Percentiles rank a stretch among this genome's conserved stretches.
Conservation (phyloP, 495 filamentous ascomycete species). For the Oleoguttula mirabilis region DNA sequence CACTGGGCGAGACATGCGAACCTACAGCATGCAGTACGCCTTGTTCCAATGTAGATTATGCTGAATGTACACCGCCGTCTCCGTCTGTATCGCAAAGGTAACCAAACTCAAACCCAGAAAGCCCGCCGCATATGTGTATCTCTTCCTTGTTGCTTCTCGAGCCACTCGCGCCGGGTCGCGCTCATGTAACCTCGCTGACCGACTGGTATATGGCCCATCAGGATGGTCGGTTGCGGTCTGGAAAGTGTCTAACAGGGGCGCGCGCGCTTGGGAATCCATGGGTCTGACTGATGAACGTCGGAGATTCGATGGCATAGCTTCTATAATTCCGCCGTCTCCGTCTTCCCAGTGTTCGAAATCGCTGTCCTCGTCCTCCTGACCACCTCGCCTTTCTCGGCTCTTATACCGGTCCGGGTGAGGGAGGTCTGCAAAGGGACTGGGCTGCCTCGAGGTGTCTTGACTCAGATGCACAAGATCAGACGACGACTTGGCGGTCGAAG, state of each 20-base stretch:
- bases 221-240: no score
- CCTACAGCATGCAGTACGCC: conserved; percentile 93
- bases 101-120: conserved; percentile 72
- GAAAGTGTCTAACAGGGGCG: no score
- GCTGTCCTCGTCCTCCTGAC: conserved; percentile 12
- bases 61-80: conserved; percentile 88
- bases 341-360: conserved; percentile 18
- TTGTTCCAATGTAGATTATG: conserved; percentile 84
- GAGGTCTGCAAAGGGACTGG: conserved; percentile 9
- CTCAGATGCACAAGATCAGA: conserved; percentile 18
- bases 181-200: conserved; percentile 47
- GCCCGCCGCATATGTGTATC: conserved; percentile 73
- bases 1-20: conserved; percentile 14
- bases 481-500: conserved; percentile 5
- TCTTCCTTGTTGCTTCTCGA: conserved; percentile 51
- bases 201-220: no score
- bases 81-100: conserved; percentile 80
- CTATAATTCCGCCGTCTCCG: conserved; percentile 8
- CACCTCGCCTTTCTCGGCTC: not conserved
- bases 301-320: conserved; percentile 27
- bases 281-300: conserved; percentile 14
- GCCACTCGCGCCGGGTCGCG: conserved; percentile 47
- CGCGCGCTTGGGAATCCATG: no score
- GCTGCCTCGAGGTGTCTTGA: conserved; percentile 9
- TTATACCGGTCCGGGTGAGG: conserved; percentile 7